Evolutionary conservation across 2,329 filamentous ascomycete genomes (phyloP).

Genomic region (Aspergillus piperis): DNA sequence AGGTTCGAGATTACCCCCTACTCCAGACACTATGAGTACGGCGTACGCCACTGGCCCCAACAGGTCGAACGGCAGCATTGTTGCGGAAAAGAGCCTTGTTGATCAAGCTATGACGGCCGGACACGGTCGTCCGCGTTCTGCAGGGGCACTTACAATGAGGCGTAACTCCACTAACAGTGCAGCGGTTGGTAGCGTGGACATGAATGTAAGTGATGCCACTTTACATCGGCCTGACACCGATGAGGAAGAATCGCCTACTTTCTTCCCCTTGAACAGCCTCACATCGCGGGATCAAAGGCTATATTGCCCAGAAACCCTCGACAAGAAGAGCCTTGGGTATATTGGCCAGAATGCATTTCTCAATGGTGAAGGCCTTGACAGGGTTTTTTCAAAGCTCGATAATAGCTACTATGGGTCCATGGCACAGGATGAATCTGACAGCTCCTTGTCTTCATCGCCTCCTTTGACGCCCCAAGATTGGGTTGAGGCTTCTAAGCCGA

Average conservation of each 20-base stretch:
- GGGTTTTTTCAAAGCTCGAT: constrained; percentile 24
- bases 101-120: constrained; percentile 26
- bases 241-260: constrained; percentile 28
- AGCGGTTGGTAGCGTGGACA: constrained; percentile 33
- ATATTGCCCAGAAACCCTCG: constrained; percentile 27
- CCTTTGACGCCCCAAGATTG: constrained; percentile 45
- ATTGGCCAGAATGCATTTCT: constrained; percentile 26
- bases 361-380: constrained; percentile 23
- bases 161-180: constrained; percentile 35
- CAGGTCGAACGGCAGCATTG: constrained; percentile 39
- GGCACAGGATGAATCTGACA: constrained; percentile 16
- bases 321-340: constrained; percentile 24
- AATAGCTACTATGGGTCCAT: constrained; percentile 25
- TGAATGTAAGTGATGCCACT: constrained; percentile 36
- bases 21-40: constrained; percentile 48
- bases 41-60: constrained; percentile 34
- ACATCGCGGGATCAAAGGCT: constrained; percentile 29
- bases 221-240: constrained; percentile 23
- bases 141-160: constrained; percentile 34
- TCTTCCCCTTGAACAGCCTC: constrained; percentile 35
- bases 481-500: constrained; percentile 42
- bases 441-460: constrained; percentile 26
- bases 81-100: constrained; percentile 28
- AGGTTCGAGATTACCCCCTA: constrained; percentile 40
- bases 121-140: constrained; percentile 36